Conservation (phyloP, 2,329 filamentous ascomycete species). For the Sporothrix curviconia region DNA sequence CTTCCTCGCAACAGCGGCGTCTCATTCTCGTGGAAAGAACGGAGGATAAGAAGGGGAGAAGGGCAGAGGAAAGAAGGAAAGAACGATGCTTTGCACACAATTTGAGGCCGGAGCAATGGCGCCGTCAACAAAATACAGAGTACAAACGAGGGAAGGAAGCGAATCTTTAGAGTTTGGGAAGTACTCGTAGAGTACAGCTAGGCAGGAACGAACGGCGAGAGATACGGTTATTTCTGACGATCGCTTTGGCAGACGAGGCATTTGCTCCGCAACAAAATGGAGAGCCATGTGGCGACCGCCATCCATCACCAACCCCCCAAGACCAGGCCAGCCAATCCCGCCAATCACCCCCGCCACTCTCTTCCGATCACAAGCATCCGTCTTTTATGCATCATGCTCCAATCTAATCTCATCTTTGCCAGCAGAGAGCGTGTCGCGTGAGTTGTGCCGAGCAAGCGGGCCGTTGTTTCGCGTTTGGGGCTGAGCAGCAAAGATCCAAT, state of each 20-base stretch:
- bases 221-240: neutral
- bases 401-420: neutral
- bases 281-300: constrained; percentile 10
- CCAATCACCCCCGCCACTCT: neutral
- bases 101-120: no score
- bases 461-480: constrained; percentile 6
- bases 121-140: no score
- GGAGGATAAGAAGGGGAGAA: neutral
- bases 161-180: neutral
- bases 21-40: neutral
- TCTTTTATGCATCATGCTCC: constrained; percentile 3
- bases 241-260: no score
- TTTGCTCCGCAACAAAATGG: constrained; percentile 2
- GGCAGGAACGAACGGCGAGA: neutral
- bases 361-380: neutral
- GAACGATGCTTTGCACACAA: no score
- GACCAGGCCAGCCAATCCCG: neutral
- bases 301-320: neutral
- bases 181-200: no score
- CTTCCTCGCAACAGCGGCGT: neutral
- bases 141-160: no score
- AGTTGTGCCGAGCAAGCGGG: constrained; percentile 3
- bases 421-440: neutral
- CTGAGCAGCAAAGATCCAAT: constrained; percentile 2
- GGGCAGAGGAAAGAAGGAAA: neutral